Evolutionary conservation across 176 grass and related monocot genomes (phyloP), one percentile per base, ranked within the genome.

Genomic region (Oryza glumipatula): DNA sequence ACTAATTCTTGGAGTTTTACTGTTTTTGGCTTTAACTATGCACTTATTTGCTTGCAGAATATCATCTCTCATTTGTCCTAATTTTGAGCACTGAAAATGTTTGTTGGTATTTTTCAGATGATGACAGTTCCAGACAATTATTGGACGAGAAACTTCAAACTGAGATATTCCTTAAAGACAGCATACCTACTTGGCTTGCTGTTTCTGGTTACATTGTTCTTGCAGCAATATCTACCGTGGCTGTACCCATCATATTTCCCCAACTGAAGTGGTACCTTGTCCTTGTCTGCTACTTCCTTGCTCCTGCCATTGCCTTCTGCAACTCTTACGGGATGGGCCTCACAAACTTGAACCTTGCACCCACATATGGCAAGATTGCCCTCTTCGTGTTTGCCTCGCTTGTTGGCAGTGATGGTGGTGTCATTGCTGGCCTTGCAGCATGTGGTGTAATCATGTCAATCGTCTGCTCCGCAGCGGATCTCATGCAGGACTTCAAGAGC

Each of bases 401-500:
- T 1, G 65, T 81, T 0, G 87, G 87, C 16, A 76, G 77, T 2
- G 51, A 89, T 7, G 82, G 88, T 12, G 88, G 88, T 0, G 71
- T 89, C 39, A 89, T 89, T 1, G 88, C 88, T 0, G 82, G 77
- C 65, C 82, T 89, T 70, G 82, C 88, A 81, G 77, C 88, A 24
- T 89, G 77, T 9, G 88, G 82, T 65, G 54, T 89, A 19, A 71
- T 89, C 73, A 85, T 85, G 88, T 89, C 82, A n/a, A 65, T 85
- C 14, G 71, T 78, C 16, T 89, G 88, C 49, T 89, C 88, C 3
- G 73, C 82, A 2, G 88, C 82, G 1, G 88, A 89, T 81, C 77
- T 89, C 17, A 89, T 89, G 82, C 88, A 89, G 77, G 88, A 89
- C 51, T 85, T 89, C 82, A 89, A 89, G 71, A 76, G 88, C 1